phyloP scores from a whole-genome alignment of 2,329 filamentous ascomycete species.

The Monosporascus ibericus region DNA sequence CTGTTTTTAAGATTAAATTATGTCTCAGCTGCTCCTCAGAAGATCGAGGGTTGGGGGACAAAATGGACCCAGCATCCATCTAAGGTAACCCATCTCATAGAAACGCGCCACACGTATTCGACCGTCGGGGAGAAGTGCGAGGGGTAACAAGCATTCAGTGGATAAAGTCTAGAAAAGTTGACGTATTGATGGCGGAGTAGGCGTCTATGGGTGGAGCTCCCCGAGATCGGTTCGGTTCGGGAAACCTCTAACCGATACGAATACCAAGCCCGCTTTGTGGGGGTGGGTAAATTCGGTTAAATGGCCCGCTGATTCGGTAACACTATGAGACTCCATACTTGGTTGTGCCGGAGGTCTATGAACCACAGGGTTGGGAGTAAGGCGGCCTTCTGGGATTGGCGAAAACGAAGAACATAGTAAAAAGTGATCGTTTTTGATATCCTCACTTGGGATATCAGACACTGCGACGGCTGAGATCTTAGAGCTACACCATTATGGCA shows the following conservation, averaged over 20 bases:
- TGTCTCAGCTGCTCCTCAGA: not conserved
- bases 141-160: not conserved
- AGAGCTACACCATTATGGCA: constrained; percentile 13
- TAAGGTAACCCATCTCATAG: not conserved
- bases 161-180: not conserved
- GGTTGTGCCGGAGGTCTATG: no score
- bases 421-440: no score
- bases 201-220: not conserved
- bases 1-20: not conserved
- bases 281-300: not conserved
- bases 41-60: not conserved
- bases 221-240: not conserved
- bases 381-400: no score
- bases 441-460: not conserved
- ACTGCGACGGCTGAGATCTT: not conserved
- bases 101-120: not conserved
- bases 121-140: not conserved
- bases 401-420: no score
- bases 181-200: not conserved
- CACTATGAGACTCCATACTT: not conserved
- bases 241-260: not conserved
- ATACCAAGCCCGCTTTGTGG: not conserved
- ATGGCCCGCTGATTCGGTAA: not conserved
- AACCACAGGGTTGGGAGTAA: no score
- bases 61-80: not conserved